A percentile compares a stretch with the other conserved stretches of the same genome.
phyloP scores from a whole-genome alignment of 495 filamentous ascomycete species.

The Neurospora sublineolata region DNA sequence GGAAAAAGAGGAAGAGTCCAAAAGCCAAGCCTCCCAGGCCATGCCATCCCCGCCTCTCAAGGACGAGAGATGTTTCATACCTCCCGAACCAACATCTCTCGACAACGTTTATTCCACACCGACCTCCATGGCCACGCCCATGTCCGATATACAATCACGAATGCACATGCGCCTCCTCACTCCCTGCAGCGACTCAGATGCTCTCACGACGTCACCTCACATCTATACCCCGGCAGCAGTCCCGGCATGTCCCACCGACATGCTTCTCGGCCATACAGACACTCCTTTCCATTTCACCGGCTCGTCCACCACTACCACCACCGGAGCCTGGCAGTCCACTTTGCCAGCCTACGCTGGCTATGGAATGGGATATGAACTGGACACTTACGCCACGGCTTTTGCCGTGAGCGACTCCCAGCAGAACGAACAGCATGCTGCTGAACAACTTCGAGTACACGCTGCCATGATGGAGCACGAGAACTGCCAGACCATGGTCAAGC shows the following conservation, averaged over 20 bases:
- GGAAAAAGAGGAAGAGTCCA: slow-evolving; percentile 15
- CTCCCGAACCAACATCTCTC: slow-evolving; percentile 5
- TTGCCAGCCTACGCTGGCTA: slow-evolving; percentile 9
- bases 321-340: slow-evolving; percentile 4
- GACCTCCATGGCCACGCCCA: slow-evolving; percentile 1
- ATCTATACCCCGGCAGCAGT: slow-evolving; percentile 13
- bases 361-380: slow-evolving; percentile 10
- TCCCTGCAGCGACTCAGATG: slow-evolving; percentile 33
- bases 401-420: slow-evolving; percentile 18
- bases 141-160: slow-evolving; percentile 10
- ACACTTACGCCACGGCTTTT: slow-evolving; percentile 9
- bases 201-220: slow-evolving; percentile 13
- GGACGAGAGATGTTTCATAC: background rate
- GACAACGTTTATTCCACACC: background rate
- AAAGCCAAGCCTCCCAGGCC: background rate
- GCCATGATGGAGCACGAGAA: slow-evolving; percentile 18
- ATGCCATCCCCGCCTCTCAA: background rate
- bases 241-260: slow-evolving; percentile 10
- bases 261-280: slow-evolving; percentile 14
- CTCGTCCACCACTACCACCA: slow-evolving; percentile 2
- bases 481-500: slow-evolving; percentile 19
- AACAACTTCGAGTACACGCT: slow-evolving; percentile 11
- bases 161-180: slow-evolving; percentile 27
- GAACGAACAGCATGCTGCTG: slow-evolving; percentile 15
- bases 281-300: slow-evolving; percentile 15